phyloP scores from a whole-genome alignment of 768 basidiomycete species.

The Hericium coralloides region DNA sequence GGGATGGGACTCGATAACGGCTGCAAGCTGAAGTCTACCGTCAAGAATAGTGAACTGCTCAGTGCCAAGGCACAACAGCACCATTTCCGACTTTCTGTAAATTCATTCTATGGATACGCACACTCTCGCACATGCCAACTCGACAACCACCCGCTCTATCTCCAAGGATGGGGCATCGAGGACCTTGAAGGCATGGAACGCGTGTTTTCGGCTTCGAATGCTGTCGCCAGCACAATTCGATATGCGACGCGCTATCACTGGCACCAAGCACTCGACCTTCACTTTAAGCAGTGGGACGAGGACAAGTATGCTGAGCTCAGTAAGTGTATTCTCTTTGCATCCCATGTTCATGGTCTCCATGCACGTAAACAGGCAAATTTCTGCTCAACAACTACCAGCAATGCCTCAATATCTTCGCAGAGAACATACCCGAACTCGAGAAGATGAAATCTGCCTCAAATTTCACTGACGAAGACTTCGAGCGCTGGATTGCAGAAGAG shows the following conservation, averaged over 20 bases:
- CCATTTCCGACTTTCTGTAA: not conserved
- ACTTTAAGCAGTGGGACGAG: not conserved
- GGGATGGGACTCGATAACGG: not conserved
- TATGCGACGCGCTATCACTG: not conserved
- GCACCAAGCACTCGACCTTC: not conserved
- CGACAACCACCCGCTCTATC: not conserved
- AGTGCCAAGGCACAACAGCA: not conserved
- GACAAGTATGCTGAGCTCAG: not conserved
- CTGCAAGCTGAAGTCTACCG: not conserved
- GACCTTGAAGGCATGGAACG: not conserved
- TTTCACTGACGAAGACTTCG: not conserved
- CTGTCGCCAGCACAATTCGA: not conserved
- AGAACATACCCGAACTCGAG: not conserved
- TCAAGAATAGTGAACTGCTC: not conserved
- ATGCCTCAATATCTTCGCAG: not conserved
- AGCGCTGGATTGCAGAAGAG: not conserved
- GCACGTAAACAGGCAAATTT: not conserved
- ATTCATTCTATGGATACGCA: not conserved
- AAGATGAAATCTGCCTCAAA: not conserved
- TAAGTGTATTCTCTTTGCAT: not conserved
- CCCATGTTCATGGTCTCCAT: not conserved
- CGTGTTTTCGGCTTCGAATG: not conserved
- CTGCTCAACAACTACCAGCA: not conserved
- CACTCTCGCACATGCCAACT: not conserved
- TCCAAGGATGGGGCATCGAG: not conserved